Base-by-base conservation (phyloP, 73 alveolate genomes). In the Urostyla sp. region DNA sequence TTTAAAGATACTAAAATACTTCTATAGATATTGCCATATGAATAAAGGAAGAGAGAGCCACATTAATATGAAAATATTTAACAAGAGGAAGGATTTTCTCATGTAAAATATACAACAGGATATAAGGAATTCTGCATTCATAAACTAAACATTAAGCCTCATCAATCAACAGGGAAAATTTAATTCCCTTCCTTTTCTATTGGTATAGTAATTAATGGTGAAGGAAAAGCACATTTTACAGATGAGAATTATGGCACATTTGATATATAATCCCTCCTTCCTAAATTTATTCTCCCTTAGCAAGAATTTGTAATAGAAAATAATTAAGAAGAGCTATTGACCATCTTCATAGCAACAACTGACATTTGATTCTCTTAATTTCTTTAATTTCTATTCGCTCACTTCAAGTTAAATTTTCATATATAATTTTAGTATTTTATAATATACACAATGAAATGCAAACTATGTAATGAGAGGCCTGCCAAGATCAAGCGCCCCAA, bases 401-500 rank as follows among this genome's bases (percentile, higher is more conserved):
- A n/a, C n/a, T n/a, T n/a, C n/a, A n/a, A n/a, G n/a, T n/a, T n/a
- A n/a, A n/a, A n/a, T n/a, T n/a, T n/a, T n/a, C n/a, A n/a, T n/a
- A n/a, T n/a, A n/a, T n/a, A n/a, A n/a, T n/a, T 16, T 63, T 10
- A 63, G n/a, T 18, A 13, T 37, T 6, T 46, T 38, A 36, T 67
- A 10, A 69, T 26, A 10, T 63, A 52, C 45, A 87, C 80, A 80
- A 91, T 82, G 92, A 90, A 87, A 82, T 91, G 97, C 60, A 77
- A 80, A 52, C 43, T 87, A n/a, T 91, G 97, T 48, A 10, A 79
- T 54, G 86, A 38, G 0, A 79, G 80, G 43, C 88, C 83, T 55
- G 93, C 98, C 20, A 56, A 84, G 54, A 84, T 92, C 60, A 92
- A 92, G 84, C 79, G 95, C 49, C 99, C 99, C 30, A 95, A 95